phyloP scores from a whole-genome alignment of 2,329 filamentous ascomycete species.

The Cytospora piceicola region DNA sequence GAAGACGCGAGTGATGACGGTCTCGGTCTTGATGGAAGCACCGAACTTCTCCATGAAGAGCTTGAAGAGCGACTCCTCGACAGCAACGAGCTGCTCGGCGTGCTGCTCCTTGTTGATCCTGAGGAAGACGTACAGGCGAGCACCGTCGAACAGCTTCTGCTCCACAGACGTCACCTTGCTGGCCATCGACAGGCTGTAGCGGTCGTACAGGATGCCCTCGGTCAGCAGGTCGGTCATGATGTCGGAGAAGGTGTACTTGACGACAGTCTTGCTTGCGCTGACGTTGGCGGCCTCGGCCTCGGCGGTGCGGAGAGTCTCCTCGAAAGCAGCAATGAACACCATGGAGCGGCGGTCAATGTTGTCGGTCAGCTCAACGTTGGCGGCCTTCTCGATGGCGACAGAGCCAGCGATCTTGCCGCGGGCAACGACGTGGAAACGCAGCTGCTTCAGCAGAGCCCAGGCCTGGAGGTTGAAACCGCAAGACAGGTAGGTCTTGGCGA shows the following conservation, averaged over 20 bases:
- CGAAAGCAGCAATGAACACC: slow-evolving; percentile 31
- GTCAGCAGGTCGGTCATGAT: slow-evolving; percentile 31
- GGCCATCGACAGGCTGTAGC: slow-evolving; percentile 29
- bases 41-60: slow-evolving; percentile 30
- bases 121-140: slow-evolving; percentile 31
- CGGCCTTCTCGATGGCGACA: slow-evolving; percentile 23
- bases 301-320: slow-evolving; percentile 28
- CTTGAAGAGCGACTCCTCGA: slow-evolving; percentile 30
- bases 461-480: slow-evolving; percentile 27
- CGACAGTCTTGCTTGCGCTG: slow-evolving; percentile 24
- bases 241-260: slow-evolving; percentile 31
- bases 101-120: slow-evolving; percentile 30
- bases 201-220: slow-evolving; percentile 31
- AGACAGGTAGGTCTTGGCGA: slow-evolving; percentile 29
- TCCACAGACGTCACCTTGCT: slow-evolving; percentile 29
- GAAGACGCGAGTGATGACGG: slow-evolving; percentile 27
- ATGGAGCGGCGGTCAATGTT: slow-evolving; percentile 31
- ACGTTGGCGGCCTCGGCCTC: slow-evolving; percentile 23
- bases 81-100: slow-evolving; percentile 28
- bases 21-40: slow-evolving; percentile 29
- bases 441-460: slow-evolving; percentile 31
- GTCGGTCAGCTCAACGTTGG: slow-evolving; percentile 26
- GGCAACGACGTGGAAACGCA: slow-evolving; percentile 30
- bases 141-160: slow-evolving; percentile 31
- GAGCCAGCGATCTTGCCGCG: slow-evolving; percentile 29